Evolutionary conservation across 768 basidiomycete species (phyloP).

Genomic region (Boletellus sp.): DNA sequence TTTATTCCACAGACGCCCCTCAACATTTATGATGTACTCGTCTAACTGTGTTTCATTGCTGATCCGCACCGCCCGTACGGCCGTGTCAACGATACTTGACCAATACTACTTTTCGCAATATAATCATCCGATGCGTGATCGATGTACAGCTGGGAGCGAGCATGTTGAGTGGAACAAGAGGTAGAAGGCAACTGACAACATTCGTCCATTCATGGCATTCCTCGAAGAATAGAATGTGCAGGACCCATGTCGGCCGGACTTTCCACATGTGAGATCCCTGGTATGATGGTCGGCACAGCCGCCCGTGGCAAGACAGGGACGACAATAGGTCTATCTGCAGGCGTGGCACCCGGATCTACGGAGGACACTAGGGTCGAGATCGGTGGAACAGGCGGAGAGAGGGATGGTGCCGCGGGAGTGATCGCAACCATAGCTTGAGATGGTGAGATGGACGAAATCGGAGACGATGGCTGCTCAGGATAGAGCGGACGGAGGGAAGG

Average conservation of each 20-base stretch:
- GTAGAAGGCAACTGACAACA: too few species aligned
- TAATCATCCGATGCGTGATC: not conserved
- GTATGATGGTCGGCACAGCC: conserved; percentile 21
- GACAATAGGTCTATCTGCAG: conserved; percentile 1
- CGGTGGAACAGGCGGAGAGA: conserved; percentile 19
- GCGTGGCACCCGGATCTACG: not conserved
- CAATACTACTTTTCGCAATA: not conserved
- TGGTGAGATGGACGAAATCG: conserved; percentile 6
- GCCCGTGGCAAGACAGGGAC: conserved; percentile 8
- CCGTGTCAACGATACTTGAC: not conserved
- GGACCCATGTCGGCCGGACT: conserved; percentile 30
- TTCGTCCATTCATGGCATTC: not conserved
- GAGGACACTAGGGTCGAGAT: conserved; percentile 17
- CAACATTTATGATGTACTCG: conserved; percentile 1
- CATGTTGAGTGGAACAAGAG: not conserved
- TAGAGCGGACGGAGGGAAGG: conserved; percentile 9
- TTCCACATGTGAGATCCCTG: conserved; percentile 23
- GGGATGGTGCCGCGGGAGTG: not conserved
- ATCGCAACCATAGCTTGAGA: conserved; percentile 1
- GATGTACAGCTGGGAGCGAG: not conserved
- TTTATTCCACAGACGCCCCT: conserved; percentile 5
- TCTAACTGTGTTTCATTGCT: not conserved
- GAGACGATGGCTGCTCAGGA: not conserved
- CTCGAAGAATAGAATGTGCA: conserved; percentile 9
- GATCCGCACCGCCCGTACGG: not conserved